Conservation (phyloP, 2,329 filamentous ascomycete genomes). For the Claviceps maximensis region DNA sequence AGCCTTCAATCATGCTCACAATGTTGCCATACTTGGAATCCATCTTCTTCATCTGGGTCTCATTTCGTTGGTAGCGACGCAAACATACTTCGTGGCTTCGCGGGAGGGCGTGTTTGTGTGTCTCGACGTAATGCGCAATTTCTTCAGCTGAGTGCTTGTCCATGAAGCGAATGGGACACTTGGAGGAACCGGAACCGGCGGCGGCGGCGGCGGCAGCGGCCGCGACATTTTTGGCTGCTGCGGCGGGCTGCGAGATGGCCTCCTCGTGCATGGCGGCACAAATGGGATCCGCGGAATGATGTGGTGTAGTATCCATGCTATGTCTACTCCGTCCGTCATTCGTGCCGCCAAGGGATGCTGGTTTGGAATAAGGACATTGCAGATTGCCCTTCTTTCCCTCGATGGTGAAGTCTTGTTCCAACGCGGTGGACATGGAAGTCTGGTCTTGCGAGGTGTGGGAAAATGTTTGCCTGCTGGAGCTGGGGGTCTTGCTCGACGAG, state of each 20-base stretch:
- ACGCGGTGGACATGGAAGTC: slow-evolving; percentile 48
- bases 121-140: slow-evolving; percentile 85
- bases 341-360: slow-evolving; percentile 21
- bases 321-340: slow-evolving; percentile 10
- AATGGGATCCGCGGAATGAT: slow-evolving; percentile 44
- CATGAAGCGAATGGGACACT: slow-evolving; percentile 86
- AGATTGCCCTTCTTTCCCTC: slow-evolving; percentile 67
- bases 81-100: slow-evolving; percentile 90
- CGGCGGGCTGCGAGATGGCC: slow-evolving; percentile 32
- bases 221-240: slow-evolving; percentile 9
- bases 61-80: slow-evolving; percentile 75
- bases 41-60: slow-evolving; percentile 71
- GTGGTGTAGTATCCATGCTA: slow-evolving; percentile 27
- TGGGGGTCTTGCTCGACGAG: slow-evolving; percentile 37
- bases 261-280: slow-evolving; percentile 52
- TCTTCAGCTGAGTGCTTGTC: slow-evolving; percentile 89
- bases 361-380: slow-evolving; percentile 63
- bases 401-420: slow-evolving; percentile 87
- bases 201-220: slow-evolving; percentile 16
- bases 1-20: slow-evolving; percentile 85
- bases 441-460: slow-evolving; percentile 30
- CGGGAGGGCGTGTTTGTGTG: slow-evolving; percentile 87
- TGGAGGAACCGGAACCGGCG: slow-evolving; percentile 29
- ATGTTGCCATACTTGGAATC: slow-evolving; percentile 91
- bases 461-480: slow-evolving; percentile 33